Base-by-base conservation (phyloP, 1,284 basidiomycete genomes). In the Ustilago nuda region DNA sequence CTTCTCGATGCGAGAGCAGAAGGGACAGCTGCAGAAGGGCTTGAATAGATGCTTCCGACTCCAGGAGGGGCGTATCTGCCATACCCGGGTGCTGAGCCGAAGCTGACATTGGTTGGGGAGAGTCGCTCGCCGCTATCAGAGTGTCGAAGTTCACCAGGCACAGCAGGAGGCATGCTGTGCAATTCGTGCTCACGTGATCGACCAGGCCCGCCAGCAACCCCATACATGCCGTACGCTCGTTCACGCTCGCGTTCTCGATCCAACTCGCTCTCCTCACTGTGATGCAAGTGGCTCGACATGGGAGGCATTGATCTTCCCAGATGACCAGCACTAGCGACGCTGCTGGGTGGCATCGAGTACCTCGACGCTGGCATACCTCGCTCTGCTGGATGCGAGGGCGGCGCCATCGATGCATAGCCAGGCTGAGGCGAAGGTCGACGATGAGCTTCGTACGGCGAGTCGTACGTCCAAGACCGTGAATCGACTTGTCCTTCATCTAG, bases 321-420 rank as follows among this genome's bases (percentile, higher is more conserved):
- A 50, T 73, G 71, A 9, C 54, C 48, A 13, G 71, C 39, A 17
- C 55, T 54, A 35, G 68, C 27, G 11, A 59, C 61, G 53, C 43
- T 66, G 43, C 61, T 56, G 3, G 68, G 65, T 15, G 73, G 65
- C 65, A 67, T 61, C 56, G 73, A 67, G 51, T 71, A 76, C 9
- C 73, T 61, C 15, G 73, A 65, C 2, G 72, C 46, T 30, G 73
- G 36, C 54, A 56, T 32, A 7, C 57, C 52, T 8, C 73, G 73
- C 35, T 76, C 73, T 7, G 51, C 61, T 23, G 73, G 68, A 36
- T 67, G 71, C 50, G 65, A 57, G 19, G 73, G 73, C 7, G 73
- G 73, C 19, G 73, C 73, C 73, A 76, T 76, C 15, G 63, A 7
- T 17, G 61, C 64, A 35, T 71, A 76, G 54, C 58, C 64, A 1